Evolutionary conservation across 192 early-diverging fungal species (phyloP).

Genomic region (Coemansia interrupta): DNA sequence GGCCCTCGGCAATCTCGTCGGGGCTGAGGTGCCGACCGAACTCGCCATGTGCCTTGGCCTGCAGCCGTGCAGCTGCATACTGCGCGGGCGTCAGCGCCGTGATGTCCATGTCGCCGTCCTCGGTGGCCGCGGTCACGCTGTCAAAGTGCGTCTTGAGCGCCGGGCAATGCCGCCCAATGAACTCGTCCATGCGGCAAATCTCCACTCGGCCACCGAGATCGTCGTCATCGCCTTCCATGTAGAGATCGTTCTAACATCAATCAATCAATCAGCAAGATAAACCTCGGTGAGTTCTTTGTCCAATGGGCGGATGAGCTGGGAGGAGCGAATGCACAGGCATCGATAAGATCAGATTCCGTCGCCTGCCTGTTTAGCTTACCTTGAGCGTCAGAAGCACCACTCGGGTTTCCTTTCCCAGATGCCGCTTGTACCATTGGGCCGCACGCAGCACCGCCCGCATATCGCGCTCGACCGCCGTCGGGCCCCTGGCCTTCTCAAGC

Average conservation of each 20-base stretch:
- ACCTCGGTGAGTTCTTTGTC: too few species aligned
- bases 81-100: conserved; percentile 28
- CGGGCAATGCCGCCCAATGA: conserved; percentile 44
- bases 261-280: too few species aligned
- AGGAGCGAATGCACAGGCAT: not conserved
- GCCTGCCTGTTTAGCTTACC: conserved; percentile 5
- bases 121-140: conserved; percentile 55
- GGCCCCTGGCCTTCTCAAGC: conserved; percentile 27
- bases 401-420: conserved; percentile 50
- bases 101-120: conserved; percentile 54
- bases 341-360: conserved; percentile 1
- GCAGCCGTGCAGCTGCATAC: conserved; percentile 33
- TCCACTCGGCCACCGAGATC: too few species aligned
- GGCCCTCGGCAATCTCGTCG: conserved; percentile 32
- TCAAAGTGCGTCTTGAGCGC: conserved; percentile 50
- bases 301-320: too few species aligned
- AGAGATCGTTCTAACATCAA: too few species aligned
- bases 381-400: conserved; percentile 20
- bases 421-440: conserved; percentile 60
- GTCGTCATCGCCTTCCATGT: too few species aligned
- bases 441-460: conserved; percentile 55
- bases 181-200: conserved; percentile 29
- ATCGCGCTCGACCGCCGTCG: conserved; percentile 50
- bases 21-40: conserved; percentile 19
- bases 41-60: conserved; percentile 17